Conservation (phyloP, 73 alveolate species). For the Paramecium pentaurelia region DNA sequence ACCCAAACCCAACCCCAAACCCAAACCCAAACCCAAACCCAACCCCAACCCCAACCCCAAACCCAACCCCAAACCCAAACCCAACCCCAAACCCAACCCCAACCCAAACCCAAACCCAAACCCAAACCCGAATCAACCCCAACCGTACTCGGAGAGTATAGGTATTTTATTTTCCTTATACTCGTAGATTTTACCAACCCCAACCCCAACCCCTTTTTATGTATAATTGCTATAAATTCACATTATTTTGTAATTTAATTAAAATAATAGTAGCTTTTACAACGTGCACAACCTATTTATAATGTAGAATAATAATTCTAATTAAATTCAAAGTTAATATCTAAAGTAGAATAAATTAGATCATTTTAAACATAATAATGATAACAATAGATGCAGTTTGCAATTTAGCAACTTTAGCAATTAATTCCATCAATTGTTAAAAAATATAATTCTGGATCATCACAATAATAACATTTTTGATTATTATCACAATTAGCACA, state of each 20-base stretch:
- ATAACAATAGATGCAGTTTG: neutral
- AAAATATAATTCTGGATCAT: neutral
- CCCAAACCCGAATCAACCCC: too few relatives aligned
- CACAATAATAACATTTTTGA: neutral
- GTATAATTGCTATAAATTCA: neutral
- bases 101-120: too few relatives aligned
- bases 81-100: too few relatives aligned
- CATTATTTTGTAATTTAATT: neutral
- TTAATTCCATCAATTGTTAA: neutral
- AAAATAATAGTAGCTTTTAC: neutral
- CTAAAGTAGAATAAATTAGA: neutral
- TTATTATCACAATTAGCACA: neutral
- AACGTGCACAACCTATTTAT: neutral
- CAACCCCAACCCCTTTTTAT: too few relatives aligned
- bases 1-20: too few relatives aligned
- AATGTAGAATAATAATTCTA: neutral
- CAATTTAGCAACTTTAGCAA: neutral
- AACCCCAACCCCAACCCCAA: too few relatives aligned
- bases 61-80: too few relatives aligned
- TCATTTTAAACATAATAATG: neutral
- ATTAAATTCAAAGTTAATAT: neutral
- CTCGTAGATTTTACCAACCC: too few relatives aligned
- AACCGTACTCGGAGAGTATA: too few relatives aligned
- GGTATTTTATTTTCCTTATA: too few relatives aligned
- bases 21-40: too few relatives aligned